These are phyloP conservation scores for Gossypium turneri DNA, from an alignment of 345 rosid genomes.

Conservation along the genomic window DNA sequence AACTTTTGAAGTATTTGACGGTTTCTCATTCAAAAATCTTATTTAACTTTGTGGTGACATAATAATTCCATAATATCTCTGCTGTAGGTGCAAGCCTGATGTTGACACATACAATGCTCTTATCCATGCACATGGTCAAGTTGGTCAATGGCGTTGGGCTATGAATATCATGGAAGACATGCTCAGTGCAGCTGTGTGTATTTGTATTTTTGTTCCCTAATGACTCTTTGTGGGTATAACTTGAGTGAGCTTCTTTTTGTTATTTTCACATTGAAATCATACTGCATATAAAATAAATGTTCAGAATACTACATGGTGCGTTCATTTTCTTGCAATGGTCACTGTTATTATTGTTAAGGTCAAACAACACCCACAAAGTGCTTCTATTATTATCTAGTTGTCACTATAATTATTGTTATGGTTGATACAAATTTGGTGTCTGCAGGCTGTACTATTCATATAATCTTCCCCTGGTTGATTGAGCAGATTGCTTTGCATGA, in stretches of 20 bases:
- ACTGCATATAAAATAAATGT: constrained; percentile 1
- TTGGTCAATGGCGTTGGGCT: constrained; percentile 96
- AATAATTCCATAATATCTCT: constrained; percentile 10
- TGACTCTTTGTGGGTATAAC: constrained; percentile 30
- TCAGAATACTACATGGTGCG: not conserved
- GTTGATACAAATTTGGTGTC: not conserved
- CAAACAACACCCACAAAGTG: not conserved
- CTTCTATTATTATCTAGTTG: not conserved
- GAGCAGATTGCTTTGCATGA: not conserved
- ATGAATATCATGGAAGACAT: constrained; percentile 87
- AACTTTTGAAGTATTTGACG: not conserved
- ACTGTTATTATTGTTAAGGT: not conserved
- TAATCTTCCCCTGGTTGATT: not conserved
- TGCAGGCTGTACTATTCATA: not conserved
- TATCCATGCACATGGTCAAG: constrained; percentile 83
- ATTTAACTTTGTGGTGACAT: not conserved
- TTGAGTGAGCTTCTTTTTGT: constrained; percentile 35
- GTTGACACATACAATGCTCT: constrained; percentile 87
- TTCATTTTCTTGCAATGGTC: not conserved
- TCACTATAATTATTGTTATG: not conserved
- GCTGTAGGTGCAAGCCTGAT: constrained; percentile 81
- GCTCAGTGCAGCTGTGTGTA: constrained; percentile 84
- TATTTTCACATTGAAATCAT: constrained; percentile 10
- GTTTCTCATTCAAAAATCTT: not conserved
- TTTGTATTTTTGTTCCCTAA: constrained; percentile 33